Conservation (phyloP, 768 basidiomycete genomes). For the Macrocybe gigantea region DNA sequence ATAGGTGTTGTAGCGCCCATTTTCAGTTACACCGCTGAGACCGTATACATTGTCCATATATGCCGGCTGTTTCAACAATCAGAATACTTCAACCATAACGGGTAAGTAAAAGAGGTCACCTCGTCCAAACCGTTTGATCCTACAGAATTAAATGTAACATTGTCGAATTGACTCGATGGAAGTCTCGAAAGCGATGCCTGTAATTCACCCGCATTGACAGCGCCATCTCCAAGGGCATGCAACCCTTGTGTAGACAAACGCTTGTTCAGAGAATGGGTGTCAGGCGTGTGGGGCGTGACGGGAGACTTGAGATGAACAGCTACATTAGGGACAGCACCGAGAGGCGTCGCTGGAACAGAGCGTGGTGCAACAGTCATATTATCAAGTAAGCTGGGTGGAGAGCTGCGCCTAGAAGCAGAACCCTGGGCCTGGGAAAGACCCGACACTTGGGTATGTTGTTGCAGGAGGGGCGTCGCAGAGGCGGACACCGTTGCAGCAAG, state of each 20-base stretch:
- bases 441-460: slow-evolving; percentile 52
- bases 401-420: slow-evolving; percentile 66
- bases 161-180: slow-evolving; percentile 53
- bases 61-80: slow-evolving; percentile 37
- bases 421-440: slow-evolving; percentile 28
- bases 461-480: slow-evolving; percentile 56
- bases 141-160: slow-evolving; percentile 49
- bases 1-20: slow-evolving; percentile 50
- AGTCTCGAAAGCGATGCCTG: slow-evolving; percentile 71
- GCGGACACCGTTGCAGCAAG: slow-evolving; percentile 43
- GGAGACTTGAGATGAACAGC: slow-evolving; percentile 59
- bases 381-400: slow-evolving; percentile 64
- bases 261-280: slow-evolving; percentile 54
- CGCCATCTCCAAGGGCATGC: slow-evolving; percentile 44
- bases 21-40: slow-evolving; percentile 44
- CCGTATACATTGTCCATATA: slow-evolving; percentile 51
- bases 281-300: slow-evolving; percentile 60
- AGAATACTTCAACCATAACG: slow-evolving; percentile 6
- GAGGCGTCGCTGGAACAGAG: slow-evolving; percentile 80
- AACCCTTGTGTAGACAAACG: slow-evolving; percentile 48
- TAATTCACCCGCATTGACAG: slow-evolving; percentile 48
- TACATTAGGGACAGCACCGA: slow-evolving; percentile 47
- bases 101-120: slow-evolving; percentile 29
- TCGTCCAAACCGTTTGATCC: slow-evolving; percentile 49
- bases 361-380: slow-evolving; percentile 56